Evolutionary conservation across 345 rosid genomes (phyloP).

Genomic region (Brassica nigra): DNA sequence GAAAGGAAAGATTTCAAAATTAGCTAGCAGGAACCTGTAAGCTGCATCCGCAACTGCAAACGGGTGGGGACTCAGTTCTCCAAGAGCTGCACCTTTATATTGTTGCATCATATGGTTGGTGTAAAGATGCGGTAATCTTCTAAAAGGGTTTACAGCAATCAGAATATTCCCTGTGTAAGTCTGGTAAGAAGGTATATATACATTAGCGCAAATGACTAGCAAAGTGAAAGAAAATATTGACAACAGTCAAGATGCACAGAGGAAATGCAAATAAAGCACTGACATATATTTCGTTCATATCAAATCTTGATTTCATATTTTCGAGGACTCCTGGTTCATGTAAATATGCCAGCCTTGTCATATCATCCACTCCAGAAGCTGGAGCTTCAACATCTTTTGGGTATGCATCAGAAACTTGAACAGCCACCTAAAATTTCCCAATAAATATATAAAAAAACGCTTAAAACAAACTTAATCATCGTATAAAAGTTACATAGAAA

Average conservation of each 20-base stretch:
- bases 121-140: constrained; percentile 87
- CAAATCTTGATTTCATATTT: constrained; percentile 89
- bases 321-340: constrained; percentile 98
- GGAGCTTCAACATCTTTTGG: constrained; percentile 89
- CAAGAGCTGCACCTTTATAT: constrained; percentile 93
- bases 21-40: constrained; percentile 61
- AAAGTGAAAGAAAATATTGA: constrained; percentile 12
- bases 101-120: constrained; percentile 94
- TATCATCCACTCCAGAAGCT: constrained; percentile 94
- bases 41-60: constrained; percentile 98
- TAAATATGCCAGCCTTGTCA: constrained; percentile 94
- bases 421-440: constrained; percentile 54
- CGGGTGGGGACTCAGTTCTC: constrained; percentile 97
- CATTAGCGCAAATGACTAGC: constrained; percentile 10
- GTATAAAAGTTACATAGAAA: background rate
- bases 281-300: constrained; percentile 93
- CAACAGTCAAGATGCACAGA: constrained; percentile 9
- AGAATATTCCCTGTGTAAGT: constrained; percentile 92
- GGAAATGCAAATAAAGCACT: constrained; percentile 32
- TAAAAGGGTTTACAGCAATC: constrained; percentile 98
- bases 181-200: constrained; percentile 48
- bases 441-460: background rate
- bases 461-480: background rate
- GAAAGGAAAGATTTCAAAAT: constrained; percentile 14
- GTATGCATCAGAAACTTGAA: constrained; percentile 69